These are phyloP conservation scores for Aspergillus ellipticus DNA, from an alignment of 495 filamentous ascomycete species.

Conservation along the genomic window DNA sequence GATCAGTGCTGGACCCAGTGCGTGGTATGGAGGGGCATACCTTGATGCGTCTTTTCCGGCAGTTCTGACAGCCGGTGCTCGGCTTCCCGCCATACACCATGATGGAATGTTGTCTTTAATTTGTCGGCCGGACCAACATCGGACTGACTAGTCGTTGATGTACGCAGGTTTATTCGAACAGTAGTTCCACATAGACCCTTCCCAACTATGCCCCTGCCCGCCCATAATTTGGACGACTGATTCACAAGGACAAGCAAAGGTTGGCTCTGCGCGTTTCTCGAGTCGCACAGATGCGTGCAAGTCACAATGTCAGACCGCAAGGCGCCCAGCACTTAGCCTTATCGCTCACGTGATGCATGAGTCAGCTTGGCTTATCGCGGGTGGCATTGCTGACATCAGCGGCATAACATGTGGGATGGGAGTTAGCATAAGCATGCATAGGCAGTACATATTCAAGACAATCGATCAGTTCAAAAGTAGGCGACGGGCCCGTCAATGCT, in stretches of 20 bases:
- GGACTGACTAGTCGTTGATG: not conserved
- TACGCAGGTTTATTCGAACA: not conserved
- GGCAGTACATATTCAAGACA: too few relatives aligned
- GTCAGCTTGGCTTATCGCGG: not conserved
- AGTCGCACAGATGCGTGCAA: too few relatives aligned
- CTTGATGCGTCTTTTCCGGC: conserved; percentile 63
- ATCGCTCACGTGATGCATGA: conserved; percentile 6
- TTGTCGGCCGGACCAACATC: not conserved
- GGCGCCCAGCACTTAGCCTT: conserved; percentile 1
- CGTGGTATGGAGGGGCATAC: conserved; percentile 6
- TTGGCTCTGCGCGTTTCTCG: too few relatives aligned
- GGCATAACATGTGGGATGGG: too few relatives aligned
- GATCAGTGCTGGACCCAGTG: not conserved
- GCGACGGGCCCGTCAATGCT: too few relatives aligned
- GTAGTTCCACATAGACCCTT: not conserved
- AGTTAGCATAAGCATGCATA: too few relatives aligned
- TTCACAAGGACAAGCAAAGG: too few relatives aligned
- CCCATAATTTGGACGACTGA: not conserved
- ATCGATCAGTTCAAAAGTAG: too few relatives aligned
- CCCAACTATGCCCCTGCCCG: not conserved
- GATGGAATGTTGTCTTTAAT: not conserved
- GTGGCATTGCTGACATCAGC: too few relatives aligned
- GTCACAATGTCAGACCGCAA: too few relatives aligned
- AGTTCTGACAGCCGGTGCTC: conserved; percentile 65
- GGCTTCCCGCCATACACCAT: conserved; percentile 76